A percentile compares a stretch with the other conserved stretches of the same genome.
phyloP scores from a whole-genome alignment of 768 basidiomycete genomes.

The Cystofilobasidium macerans region DNA sequence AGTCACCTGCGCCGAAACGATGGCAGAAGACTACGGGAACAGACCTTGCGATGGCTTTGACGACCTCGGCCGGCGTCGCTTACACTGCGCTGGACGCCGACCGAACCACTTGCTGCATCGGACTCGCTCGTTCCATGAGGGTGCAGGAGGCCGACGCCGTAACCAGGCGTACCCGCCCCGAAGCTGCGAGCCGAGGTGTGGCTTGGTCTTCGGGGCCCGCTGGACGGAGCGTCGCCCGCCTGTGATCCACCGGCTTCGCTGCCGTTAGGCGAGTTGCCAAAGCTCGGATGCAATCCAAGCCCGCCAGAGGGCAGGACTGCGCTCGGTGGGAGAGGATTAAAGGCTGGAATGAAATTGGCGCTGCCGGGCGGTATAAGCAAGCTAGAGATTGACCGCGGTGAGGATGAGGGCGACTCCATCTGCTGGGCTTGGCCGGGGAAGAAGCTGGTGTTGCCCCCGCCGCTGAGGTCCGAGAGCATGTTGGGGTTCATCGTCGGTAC shows the following conservation, averaged over 20 bases:
- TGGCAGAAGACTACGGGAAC: background rate
- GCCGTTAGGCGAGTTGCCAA: too few species aligned
- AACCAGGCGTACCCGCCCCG: constrained; percentile 18
- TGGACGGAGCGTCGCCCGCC: background rate
- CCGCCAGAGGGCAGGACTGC: too few species aligned
- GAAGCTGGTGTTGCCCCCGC: background rate
- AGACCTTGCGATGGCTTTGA: constrained; percentile 16
- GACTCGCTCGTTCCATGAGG: background rate
- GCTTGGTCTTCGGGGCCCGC: constrained; percentile 11
- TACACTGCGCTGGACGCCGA: constrained; percentile 9
- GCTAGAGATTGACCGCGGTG: background rate
- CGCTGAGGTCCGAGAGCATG: background rate
- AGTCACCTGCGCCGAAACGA: background rate
- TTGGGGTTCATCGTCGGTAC: constrained; percentile 23
- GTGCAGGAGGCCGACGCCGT: constrained; percentile 12
- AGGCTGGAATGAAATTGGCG: background rate
- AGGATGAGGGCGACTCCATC: background rate
- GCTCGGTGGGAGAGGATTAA: constrained; percentile 4
- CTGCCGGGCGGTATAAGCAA: background rate
- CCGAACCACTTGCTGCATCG: background rate
- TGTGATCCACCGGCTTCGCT: too few species aligned
- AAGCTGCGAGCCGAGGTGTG: constrained; percentile 10
- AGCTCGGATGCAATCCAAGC: too few species aligned
- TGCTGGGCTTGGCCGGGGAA: constrained; percentile 3
- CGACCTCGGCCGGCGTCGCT: constrained; percentile 15